Evolutionary conservation across 345 rosid species (phyloP).

Genomic region (Citrus unshiu): DNA sequence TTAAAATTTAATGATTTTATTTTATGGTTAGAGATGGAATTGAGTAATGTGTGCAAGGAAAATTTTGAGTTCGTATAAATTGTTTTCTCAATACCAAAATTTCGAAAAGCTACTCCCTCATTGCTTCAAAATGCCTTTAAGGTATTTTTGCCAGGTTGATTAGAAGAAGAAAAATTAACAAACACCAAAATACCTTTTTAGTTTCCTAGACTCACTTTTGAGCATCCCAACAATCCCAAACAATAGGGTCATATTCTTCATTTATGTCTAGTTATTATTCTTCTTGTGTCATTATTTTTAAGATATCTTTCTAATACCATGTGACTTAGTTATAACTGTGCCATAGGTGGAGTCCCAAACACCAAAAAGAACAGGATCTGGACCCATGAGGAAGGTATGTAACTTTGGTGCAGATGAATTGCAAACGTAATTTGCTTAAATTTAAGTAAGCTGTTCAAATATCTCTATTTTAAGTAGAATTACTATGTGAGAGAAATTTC

Average conservation of each 20-base stretch:
- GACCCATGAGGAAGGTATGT: slow-evolving; percentile 72
- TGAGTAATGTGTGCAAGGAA: no score
- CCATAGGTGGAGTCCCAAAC: slow-evolving; percentile 47
- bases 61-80: no score
- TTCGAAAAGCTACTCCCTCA: no score
- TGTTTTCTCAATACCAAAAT: no score
- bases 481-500: neutral
- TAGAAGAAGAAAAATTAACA: no score
- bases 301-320: neutral
- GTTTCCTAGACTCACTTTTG: no score
- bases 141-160: no score
- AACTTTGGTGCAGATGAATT: neutral
- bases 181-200: no score
- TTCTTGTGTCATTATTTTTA: neutral
- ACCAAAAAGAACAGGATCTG: slow-evolving; percentile 61
- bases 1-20: no score
- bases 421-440: neutral
- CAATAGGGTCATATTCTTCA: neutral
- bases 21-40: no score
- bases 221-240: no score
- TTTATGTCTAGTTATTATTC: neutral
- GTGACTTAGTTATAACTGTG: slow-evolving; percentile 6
- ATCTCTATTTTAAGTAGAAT: neutral
- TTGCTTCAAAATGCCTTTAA: no score
- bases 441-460: neutral